phyloP scores from a whole-genome alignment of 441 rosid genomes.

The Populus hybrid region DNA sequence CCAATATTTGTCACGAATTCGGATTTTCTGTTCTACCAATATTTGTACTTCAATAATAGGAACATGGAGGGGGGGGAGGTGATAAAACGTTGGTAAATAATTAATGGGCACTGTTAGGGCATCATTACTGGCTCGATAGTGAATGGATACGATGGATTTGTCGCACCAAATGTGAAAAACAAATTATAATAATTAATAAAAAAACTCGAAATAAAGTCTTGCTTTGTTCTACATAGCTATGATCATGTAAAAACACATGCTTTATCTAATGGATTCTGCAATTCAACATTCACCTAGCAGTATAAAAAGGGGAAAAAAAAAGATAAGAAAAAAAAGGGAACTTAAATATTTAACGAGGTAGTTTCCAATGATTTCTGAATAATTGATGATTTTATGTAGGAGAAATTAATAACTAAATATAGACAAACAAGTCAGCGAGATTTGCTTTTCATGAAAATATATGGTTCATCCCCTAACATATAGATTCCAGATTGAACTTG shows the following conservation, averaged over 20 bases:
- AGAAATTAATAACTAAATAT: conserved; percentile 7
- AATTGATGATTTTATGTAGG: no score
- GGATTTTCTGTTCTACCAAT: conserved; percentile 8
- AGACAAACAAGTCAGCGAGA: conserved; percentile 13
- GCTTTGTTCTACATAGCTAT: background rate
- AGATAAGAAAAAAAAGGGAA: no score
- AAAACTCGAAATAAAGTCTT: background rate
- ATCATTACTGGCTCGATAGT: background rate
- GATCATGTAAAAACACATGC: background rate
- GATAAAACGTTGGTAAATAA: conserved; percentile 7
- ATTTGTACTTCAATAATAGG: conserved; percentile 18
- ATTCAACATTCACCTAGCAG: background rate
- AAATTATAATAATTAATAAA: background rate
- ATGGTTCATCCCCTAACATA: conserved; percentile 33
- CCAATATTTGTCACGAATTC: conserved; percentile 3
- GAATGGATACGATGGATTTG: conserved; percentile 14
- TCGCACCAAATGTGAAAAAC: conserved; percentile 22
- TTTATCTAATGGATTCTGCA: background rate
- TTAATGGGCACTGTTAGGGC: background rate
- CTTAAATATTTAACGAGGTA: no score
- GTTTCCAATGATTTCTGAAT: background rate
- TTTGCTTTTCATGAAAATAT: conserved; percentile 16
- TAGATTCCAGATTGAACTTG: conserved; percentile 15
- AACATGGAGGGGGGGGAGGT: background rate
- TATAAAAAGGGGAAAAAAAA: no score